Percentiles rank a stretch among this genome's conserved stretches.
Conservation (phyloP, 2,329 filamentous ascomycete species). For the Plectosphaerella sp. region DNA sequence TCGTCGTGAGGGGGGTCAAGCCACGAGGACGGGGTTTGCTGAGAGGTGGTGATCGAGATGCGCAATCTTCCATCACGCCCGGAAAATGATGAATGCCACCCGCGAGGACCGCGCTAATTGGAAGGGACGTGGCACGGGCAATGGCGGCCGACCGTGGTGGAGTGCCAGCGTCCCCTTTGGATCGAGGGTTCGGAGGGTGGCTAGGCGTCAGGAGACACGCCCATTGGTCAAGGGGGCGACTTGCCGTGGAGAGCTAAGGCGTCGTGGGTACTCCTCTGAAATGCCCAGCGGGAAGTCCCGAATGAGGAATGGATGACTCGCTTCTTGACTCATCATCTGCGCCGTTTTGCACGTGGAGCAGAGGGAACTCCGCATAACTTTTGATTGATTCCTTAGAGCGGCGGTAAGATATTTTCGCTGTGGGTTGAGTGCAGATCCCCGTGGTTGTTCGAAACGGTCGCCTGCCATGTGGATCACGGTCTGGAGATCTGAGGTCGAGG, state of each 20-base stretch:
- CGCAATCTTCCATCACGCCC: neutral
- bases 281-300: too few species aligned
- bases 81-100: neutral
- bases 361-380: neutral
- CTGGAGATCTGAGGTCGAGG: neutral
- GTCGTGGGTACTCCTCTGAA: too few species aligned
- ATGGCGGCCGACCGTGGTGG: neutral
- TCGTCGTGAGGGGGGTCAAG: neutral
- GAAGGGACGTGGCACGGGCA: neutral
- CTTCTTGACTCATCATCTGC: neutral
- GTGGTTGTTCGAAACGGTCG: neutral
- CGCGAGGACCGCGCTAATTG: neutral
- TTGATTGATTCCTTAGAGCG: neutral
- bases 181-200: neutral
- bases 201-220: neutral
- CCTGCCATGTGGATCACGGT: neutral
- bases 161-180: neutral
- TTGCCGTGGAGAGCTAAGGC: too few species aligned
- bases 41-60: neutral
- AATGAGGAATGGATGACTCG: neutral
- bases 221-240: too few species aligned
- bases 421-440: neutral
- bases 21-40: neutral
- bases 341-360: neutral
- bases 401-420: neutral